Conservation (phyloP, 257 asterid species). For the Parsonsia alboflavescens region DNA sequence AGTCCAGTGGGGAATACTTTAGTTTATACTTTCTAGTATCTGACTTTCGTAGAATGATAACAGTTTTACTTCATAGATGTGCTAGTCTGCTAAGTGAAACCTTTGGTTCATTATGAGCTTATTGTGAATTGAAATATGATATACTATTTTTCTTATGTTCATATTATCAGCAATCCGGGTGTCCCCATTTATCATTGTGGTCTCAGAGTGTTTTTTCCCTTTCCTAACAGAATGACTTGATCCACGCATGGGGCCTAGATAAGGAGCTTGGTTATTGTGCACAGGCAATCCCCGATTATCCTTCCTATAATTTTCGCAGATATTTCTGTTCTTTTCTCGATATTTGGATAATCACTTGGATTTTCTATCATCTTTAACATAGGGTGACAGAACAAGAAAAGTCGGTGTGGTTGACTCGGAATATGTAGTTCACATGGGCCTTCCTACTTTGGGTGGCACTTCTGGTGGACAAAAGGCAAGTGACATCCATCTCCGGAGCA, state of each 20-base stretch:
- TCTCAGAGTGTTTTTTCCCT: too few relatives aligned
- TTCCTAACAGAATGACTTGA: constrained; percentile 67
- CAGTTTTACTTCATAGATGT: not conserved
- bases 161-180: not conserved
- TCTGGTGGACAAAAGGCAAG: constrained; percentile 44
- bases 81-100: too few relatives aligned
- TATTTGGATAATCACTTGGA: constrained; percentile 6
- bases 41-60: not conserved
- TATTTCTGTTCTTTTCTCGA: not conserved
- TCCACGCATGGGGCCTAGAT: constrained; percentile 98
- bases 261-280: constrained; percentile 93
- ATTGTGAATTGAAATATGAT: not conserved
- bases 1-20: not conserved
- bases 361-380: constrained; percentile 9
- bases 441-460: constrained; percentile 69
- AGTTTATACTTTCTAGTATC: not conserved
- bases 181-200: not conserved
- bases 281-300: constrained; percentile 44
- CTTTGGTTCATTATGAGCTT: not conserved
- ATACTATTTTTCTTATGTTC: not conserved
- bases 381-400: constrained; percentile 73
- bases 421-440: constrained; percentile 58
- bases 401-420: constrained; percentile 84
- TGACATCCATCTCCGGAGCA: not conserved
- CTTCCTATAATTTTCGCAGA: not conserved